Evolutionary conservation across 2,329 filamentous ascomycete species (phyloP).

Genomic region (Oidium heveae): DNA sequence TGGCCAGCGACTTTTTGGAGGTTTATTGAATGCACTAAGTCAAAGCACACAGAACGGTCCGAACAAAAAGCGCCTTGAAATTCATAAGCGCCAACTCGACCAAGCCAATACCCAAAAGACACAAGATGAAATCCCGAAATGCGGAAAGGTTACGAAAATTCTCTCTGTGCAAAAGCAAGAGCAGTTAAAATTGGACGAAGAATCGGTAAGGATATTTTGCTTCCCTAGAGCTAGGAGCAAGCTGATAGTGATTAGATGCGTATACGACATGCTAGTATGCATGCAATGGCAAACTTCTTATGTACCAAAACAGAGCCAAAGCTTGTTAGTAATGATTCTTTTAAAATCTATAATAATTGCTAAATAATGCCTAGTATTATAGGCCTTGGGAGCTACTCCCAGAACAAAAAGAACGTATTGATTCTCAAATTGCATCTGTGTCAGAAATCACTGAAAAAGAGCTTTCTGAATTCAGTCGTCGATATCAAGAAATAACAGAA

Average conservation of each 20-base stretch:
- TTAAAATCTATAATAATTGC: neutral
- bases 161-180: constrained; percentile 35
- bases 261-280: constrained; percentile 45
- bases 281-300: constrained; percentile 47
- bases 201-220: constrained; percentile 32
- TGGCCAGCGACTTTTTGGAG: constrained; percentile 66
- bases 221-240: neutral
- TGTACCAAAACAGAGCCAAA: constrained; percentile 44
- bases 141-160: constrained; percentile 38
- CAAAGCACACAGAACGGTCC: constrained; percentile 37
- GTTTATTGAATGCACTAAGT: constrained; percentile 33
- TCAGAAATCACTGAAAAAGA: constrained; percentile 40
- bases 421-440: constrained; percentile 40
- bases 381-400: constrained; percentile 53
- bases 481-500: constrained; percentile 15
- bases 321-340: constrained; percentile 31
- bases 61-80: constrained; percentile 50
- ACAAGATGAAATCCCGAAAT: constrained; percentile 42
- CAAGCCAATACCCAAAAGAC: constrained; percentile 47
- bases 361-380: constrained; percentile 39
- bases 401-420: constrained; percentile 45
- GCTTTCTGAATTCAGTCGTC: constrained; percentile 31
- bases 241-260: constrained; percentile 21
- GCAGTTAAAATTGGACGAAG: constrained; percentile 50
- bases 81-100: constrained; percentile 59